phyloP scores from a whole-genome alignment of 1,284 basidiomycete genomes.

The Ganoderma leucocontextum region DNA sequence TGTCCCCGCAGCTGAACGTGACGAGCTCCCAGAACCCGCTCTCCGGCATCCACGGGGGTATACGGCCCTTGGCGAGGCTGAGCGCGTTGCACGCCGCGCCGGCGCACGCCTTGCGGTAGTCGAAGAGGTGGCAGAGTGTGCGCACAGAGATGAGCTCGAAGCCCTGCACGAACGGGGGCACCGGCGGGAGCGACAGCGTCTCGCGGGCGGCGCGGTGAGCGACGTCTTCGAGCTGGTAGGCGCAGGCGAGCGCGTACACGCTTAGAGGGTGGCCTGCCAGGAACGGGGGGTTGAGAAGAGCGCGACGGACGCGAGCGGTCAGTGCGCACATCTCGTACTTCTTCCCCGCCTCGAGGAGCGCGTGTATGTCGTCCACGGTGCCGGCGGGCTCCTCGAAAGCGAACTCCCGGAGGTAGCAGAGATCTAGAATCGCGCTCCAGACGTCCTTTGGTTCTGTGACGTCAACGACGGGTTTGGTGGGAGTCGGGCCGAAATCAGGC shows the following conservation, averaged over 20 bases:
- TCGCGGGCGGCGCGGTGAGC: neutral
- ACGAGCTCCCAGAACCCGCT: neutral
- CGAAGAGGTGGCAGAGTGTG: neutral
- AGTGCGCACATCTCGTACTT: conserved; percentile 5
- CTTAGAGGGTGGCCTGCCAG: neutral
- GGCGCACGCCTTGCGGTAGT: conserved; percentile 4
- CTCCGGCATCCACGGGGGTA: conserved; percentile 3
- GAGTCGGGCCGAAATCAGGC: neutral
- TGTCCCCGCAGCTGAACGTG: conserved; percentile 1
- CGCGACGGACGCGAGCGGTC: neutral
- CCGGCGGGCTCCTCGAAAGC: neutral
- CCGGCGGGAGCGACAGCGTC: neutral
- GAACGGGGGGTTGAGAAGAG: conserved; percentile 1
- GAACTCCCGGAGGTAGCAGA: neutral
- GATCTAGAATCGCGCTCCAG: neutral
- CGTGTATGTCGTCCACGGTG: neutral
- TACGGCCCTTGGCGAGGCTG: neutral
- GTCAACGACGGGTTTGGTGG: neutral
- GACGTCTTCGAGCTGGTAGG: conserved; percentile 8
- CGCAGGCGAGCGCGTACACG: conserved; percentile 15
- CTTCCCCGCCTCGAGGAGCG: conserved; percentile 1
- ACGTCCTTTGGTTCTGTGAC: neutral
- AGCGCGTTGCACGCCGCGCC: neutral
- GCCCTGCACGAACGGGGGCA: neutral
- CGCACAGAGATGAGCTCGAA: conserved; percentile 1